Evolutionary conservation across 139 green algal genomes (phyloP).

Genomic region (Auxenochlorella protothecoides): DNA sequence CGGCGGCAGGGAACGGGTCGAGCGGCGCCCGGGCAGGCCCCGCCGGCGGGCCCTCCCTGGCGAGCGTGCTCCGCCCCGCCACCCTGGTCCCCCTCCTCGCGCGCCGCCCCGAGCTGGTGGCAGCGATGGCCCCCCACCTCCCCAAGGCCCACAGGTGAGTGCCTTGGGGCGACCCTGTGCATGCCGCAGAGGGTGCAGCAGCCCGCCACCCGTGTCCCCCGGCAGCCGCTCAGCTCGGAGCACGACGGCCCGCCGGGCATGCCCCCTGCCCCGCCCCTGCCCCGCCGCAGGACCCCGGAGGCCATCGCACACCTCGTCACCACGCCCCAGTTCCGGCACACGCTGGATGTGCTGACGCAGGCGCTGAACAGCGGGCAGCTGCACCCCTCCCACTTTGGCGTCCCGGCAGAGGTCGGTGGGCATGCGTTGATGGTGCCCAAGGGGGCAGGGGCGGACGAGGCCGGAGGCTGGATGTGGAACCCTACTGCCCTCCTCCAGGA

Average conservation of each 20-base stretch:
- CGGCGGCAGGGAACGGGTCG: too few relatives aligned
- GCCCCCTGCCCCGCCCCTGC: too few relatives aligned
- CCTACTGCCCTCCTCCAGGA: background rate
- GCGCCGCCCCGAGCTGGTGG: too few relatives aligned
- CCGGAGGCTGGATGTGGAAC: too few relatives aligned
- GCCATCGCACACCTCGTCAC: slow-evolving; percentile 9
- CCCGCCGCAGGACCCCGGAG: too few relatives aligned
- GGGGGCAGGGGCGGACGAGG: background rate
- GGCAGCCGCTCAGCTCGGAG: too few relatives aligned
- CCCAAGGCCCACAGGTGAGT: background rate
- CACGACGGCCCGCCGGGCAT: too few relatives aligned
- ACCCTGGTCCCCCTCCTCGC: too few relatives aligned
- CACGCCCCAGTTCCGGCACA: slow-evolving; percentile 57
- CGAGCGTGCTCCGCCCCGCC: too few relatives aligned
- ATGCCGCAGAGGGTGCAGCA: background rate
- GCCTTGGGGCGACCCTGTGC: background rate
- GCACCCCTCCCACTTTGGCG: slow-evolving; percentile 51
- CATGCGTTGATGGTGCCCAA: background rate
- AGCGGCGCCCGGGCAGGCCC: too few relatives aligned
- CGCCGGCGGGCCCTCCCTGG: too few relatives aligned
- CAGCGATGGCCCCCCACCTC: too few relatives aligned
- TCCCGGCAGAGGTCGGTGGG: background rate
- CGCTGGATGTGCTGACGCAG: slow-evolving; percentile 37
- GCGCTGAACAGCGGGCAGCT: slow-evolving; percentile 54
- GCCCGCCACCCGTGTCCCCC: slow-evolving; percentile 6